These are phyloP conservation scores for Aulographum hederae DNA, from an alignment of 2,329 filamentous ascomycete species.

Conservation along the genomic window DNA sequence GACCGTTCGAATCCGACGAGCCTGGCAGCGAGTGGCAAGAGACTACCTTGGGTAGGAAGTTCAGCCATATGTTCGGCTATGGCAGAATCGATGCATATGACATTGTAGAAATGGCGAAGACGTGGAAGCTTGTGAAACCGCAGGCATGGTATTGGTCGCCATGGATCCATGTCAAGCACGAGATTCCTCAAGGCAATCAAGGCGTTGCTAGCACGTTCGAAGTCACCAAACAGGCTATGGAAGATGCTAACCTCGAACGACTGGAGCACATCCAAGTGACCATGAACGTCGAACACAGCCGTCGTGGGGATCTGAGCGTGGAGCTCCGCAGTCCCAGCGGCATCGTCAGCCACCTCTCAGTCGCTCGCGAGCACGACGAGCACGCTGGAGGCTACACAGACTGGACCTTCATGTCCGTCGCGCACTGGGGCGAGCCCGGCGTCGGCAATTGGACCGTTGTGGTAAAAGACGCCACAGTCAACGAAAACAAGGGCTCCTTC, in stretches of 20 bases:
- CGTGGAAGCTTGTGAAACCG: conserved; percentile 76
- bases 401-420: conserved; percentile 99
- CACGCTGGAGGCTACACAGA: conserved; percentile 58
- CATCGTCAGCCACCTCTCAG: conserved; percentile 68
- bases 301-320: conserved; percentile 80
- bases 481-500: conserved; percentile 61
- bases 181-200: conserved; percentile 67
- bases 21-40: conserved; percentile 73
- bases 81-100: conserved; percentile 83
- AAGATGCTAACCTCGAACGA: conserved; percentile 64
- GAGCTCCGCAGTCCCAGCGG: conserved; percentile 75
- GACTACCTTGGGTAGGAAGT: conserved; percentile 66
- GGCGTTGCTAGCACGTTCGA: conserved; percentile 68
- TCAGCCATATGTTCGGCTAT: conserved; percentile 88
- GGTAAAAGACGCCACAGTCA: conserved; percentile 67
- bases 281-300: conserved; percentile 83
- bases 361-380: conserved; percentile 51
- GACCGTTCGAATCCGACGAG: conserved; percentile 48
- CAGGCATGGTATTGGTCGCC: conserved; percentile 91
- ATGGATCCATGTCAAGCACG: conserved; percentile 76
- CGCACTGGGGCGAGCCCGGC: conserved; percentile 85
- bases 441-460: conserved; percentile 82
- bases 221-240: conserved; percentile 64
- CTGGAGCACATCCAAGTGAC: conserved; percentile 93
- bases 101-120: conserved; percentile 70